phyloP scores from a whole-genome alignment of 164 flowering plant species.

The Brasenia schreberi region DNA sequence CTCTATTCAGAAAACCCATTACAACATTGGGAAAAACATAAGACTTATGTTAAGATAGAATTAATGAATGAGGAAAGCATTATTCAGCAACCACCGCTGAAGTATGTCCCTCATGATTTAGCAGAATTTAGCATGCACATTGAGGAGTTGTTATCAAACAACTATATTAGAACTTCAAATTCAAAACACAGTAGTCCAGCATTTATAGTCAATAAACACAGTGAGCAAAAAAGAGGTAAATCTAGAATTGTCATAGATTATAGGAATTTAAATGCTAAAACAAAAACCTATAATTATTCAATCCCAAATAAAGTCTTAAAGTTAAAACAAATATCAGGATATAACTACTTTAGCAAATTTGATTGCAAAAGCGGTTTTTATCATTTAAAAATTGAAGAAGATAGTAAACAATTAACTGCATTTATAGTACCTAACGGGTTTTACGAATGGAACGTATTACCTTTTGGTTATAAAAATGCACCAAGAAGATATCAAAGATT shows the following conservation, averaged over 20 bases:
- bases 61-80: too few species aligned
- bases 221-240: too few species aligned
- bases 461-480: conserved; percentile 1
- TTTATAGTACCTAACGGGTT: neutral
- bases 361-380: conserved; percentile 3
- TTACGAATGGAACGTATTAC: conserved; percentile 5
- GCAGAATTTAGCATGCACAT: neutral
- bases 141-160: too few species aligned
- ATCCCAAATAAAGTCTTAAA: neutral
- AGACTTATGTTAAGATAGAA: too few species aligned
- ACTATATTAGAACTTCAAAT: too few species aligned
- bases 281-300: too few species aligned
- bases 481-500: neutral
- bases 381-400: conserved; percentile 1
- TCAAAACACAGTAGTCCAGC: too few species aligned
- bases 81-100: too few species aligned
- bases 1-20: neutral
- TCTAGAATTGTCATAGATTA: too few species aligned
- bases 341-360: neutral
- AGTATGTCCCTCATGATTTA: too few species aligned
- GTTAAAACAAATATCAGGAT: neutral
- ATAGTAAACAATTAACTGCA: neutral
- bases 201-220: too few species aligned
- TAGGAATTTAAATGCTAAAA: too few species aligned
- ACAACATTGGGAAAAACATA: neutral